These are phyloP conservation scores for Marasmius tenuissimus DNA, from an alignment of 1,284 basidiomycete species.

Conservation along the genomic window DNA sequence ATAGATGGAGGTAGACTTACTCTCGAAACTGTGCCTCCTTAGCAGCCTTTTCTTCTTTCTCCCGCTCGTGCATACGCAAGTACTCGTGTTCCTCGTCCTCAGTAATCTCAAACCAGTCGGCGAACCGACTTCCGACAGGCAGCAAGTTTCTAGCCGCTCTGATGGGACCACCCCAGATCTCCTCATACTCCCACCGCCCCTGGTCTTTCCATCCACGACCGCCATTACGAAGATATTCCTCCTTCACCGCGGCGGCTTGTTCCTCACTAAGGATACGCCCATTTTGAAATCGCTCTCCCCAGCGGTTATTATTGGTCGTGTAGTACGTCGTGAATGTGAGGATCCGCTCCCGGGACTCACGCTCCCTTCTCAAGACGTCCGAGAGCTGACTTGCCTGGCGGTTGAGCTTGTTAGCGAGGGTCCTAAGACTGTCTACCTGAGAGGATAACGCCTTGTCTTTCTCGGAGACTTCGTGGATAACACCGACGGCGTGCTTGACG, in stretches of 20 bases:
- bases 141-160: background rate
- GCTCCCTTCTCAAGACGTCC: constrained; percentile 1
- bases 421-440: background rate
- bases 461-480: background rate
- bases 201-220: constrained; percentile 10
- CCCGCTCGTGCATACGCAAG: background rate
- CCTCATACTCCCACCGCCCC: constrained; percentile 8
- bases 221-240: constrained; percentile 4
- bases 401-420: background rate
- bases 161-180: constrained; percentile 8
- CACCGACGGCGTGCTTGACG: constrained; percentile 1
- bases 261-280: background rate
- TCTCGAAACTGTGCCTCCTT: background rate
- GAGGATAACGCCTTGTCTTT: background rate
- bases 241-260: background rate
- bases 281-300: background rate
- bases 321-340: constrained; percentile 4
- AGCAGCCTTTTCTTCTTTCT: background rate
- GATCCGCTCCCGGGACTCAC: constrained; percentile 8
- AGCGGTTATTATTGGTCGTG: constrained; percentile 6
- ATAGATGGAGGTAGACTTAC: background rate
- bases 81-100: constrained; percentile 3
- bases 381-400: background rate
- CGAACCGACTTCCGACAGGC: background rate
- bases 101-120: background rate